Evolutionary conservation across 495 filamentous ascomycete genomes (phyloP).

Genomic region (Collariella sp.): DNA sequence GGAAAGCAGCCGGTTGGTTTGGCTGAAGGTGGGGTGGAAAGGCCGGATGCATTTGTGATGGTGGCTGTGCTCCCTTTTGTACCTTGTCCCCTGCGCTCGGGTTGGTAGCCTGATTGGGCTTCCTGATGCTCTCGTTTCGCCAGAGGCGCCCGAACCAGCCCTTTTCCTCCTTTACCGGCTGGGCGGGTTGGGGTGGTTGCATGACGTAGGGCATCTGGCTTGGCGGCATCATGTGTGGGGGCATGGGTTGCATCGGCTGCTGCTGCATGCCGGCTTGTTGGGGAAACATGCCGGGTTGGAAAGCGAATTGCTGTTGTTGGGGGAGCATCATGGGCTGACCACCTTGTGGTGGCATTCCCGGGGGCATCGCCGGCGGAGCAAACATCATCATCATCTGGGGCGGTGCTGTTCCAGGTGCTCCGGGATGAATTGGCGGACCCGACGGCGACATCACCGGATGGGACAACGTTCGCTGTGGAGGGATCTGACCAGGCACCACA

Average conservation of each 20-base stretch:
- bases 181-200: constrained; percentile 3
- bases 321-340: background rate
- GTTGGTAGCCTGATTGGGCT: background rate
- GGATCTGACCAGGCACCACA: background rate
- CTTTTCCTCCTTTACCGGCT: constrained; percentile 6
- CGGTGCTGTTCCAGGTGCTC: constrained; percentile 4
- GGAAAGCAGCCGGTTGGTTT: constrained; percentile 1
- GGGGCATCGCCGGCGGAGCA: background rate
- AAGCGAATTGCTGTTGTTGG: background rate
- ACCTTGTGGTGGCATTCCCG: background rate
- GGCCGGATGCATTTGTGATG: background rate
- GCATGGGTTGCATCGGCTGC: background rate
- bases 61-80: background rate
- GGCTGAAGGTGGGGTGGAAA: background rate
- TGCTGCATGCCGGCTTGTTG: constrained; percentile 5
- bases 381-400: constrained; percentile 4
- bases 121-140: constrained; percentile 1
- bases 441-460: background rate
- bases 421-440: background rate
- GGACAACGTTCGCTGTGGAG: background rate
- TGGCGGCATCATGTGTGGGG: constrained; percentile 4
- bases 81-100: background rate
- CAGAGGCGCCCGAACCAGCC: constrained; percentile 12
- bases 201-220: background rate
- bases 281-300: background rate